Base-by-base conservation (phyloP, 1,139 yeast genomes). In the Nadsonia starkeyi-henricii region DNA sequence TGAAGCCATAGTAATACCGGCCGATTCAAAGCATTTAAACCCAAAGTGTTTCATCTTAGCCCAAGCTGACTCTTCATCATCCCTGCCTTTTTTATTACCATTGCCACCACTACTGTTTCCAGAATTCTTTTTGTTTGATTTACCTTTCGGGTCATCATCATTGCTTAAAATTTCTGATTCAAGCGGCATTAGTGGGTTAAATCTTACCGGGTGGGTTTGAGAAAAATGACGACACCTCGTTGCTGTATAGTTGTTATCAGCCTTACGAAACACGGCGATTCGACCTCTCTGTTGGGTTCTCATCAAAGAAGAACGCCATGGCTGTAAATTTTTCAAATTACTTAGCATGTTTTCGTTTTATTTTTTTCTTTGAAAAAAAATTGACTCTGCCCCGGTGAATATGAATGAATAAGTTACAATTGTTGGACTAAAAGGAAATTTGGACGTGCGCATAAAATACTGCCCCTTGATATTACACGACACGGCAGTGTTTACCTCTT, bases 1-100 rank as follows among this genome's bases (percentile, higher is more conserved):
- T 1, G 93, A 81, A n/a, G 86, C 78, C 48, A 84, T 69, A 28
- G 91, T 84, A 46, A 85, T 79, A 1, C 85, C 80, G 1, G 82
- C 79, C 0, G 94, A 78, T 58, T 85, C 94, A 2, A 77, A 58
- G 51, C 83, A 75, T 58, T 81, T 83, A 57, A 72, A 28, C 5
- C 33, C 13, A 12, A 44, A 20, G 41, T 37, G 42, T 30, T 44
- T 43, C 28, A 41, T n/a, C 9, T 41, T 41, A 3, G 42, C 46
- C 49, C 49, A 47, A 18, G 44, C 49, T 12, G 18, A 19, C 1
- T 41, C 21, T 20, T 23, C 15, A 21, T 41, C 26, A n/a, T 47
- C 33, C 23, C 18, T 37, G 33, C 26, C 43, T 3, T 41, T 46
- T 13, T 26, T 45, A 3, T 43, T 43, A 7, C 48, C 48, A 8